A percentile compares a stretch with the other conserved stretches of the same genome.
These are phyloP conservation scores for Populus trichocarpa DNA, from an alignment of 441 rosid genomes.

Conservation along the genomic window DNA sequence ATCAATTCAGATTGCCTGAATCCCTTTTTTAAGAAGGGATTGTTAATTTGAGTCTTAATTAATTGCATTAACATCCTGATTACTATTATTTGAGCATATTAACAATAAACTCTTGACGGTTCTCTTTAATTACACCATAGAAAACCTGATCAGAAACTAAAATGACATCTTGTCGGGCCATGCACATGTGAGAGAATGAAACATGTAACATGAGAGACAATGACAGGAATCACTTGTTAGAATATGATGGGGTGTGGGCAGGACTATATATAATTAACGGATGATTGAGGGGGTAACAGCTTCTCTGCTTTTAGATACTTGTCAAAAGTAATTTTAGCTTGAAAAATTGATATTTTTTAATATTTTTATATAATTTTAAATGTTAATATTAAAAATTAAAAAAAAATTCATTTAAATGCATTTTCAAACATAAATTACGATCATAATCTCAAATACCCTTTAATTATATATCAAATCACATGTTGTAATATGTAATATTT, in stretches of 20 bases:
- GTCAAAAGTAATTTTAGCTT: too few species aligned
- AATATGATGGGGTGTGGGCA: background rate
- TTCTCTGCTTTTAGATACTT: too few species aligned
- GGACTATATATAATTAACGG: background rate
- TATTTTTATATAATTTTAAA: too few species aligned
- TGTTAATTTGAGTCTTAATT: background rate
- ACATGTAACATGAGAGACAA: constrained; percentile 13
- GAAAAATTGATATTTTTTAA: too few species aligned
- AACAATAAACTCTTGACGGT: background rate
- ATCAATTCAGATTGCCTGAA: background rate
- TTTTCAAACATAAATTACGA: too few species aligned
- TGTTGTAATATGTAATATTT: background rate
- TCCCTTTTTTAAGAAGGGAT: background rate
- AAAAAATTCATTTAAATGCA: too few species aligned
- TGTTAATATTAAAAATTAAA: too few species aligned
- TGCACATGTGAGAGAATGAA: background rate
- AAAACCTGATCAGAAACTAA: background rate
- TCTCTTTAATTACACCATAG: background rate
- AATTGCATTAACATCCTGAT: background rate
- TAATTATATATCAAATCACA: too few species aligned
- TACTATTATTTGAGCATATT: background rate
- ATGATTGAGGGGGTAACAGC: too few species aligned
- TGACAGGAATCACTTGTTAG: background rate
- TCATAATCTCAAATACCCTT: too few species aligned
- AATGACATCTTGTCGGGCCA: background rate